Evolutionary conservation across 768 basidiomycete species (phyloP).

Genomic region (Pleurotus platypus): DNA sequence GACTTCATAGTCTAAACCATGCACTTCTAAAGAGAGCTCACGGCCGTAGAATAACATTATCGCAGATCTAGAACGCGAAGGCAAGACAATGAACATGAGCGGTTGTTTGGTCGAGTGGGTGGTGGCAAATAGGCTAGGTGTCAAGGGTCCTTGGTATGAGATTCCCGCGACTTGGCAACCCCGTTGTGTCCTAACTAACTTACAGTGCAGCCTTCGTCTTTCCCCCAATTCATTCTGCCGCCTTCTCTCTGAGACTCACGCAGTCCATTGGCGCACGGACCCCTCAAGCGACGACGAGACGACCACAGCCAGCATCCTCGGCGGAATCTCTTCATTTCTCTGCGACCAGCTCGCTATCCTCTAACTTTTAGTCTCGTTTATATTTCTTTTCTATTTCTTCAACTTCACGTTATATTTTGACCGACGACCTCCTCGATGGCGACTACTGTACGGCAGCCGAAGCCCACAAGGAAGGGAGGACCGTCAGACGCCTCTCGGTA

Average conservation of each 20-base stretch:
- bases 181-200: neutral
- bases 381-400: constrained; percentile 5
- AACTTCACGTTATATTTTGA: constrained; percentile 5
- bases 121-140: neutral
- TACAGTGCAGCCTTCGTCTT: neutral
- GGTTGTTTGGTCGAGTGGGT: neutral
- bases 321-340: constrained; percentile 2
- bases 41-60: too few species aligned
- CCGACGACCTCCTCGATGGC: constrained; percentile 42
- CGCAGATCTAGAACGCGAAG: too few species aligned
- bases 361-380: constrained; percentile 1
- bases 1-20: too few species aligned
- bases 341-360: constrained; percentile 10
- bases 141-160: neutral
- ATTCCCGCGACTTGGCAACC: constrained; percentile 4
- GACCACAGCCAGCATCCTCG: neutral
- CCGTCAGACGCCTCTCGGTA: constrained; percentile 57
- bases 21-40: too few species aligned
- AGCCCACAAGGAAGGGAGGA: constrained; percentile 56
- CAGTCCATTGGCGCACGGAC: constrained; percentile 7
- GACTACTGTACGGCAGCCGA: constrained; percentile 59
- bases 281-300: constrained; percentile 3
- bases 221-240: constrained; percentile 2
- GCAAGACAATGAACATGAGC: too few species aligned
- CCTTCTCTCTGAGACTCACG: neutral